These are phyloP conservation scores for Mycena belliarum DNA, from an alignment of 768 basidiomycete genomes.

Conservation along the genomic window DNA sequence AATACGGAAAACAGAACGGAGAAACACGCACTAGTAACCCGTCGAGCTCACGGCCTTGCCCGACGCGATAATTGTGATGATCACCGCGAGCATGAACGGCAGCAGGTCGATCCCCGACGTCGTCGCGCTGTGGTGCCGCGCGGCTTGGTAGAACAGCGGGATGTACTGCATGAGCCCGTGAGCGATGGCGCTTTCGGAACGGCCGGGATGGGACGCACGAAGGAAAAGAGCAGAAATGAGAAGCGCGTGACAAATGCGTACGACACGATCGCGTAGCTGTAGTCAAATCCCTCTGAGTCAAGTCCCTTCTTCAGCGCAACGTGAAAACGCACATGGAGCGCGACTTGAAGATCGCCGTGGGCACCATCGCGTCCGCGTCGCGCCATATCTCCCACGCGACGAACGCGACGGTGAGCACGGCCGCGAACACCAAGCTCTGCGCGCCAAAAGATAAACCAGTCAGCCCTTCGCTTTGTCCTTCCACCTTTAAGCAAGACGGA, in stretches of 20 bases:
- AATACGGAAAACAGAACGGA: too few species aligned
- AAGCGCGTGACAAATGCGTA: slow-evolving; percentile 11
- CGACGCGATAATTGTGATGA: background rate
- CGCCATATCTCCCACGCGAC: slow-evolving; percentile 9
- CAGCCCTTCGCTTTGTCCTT: too few species aligned
- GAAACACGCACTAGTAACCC: slow-evolving; percentile 12
- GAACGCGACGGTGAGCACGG: background rate
- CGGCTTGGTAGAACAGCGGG: slow-evolving; percentile 14
- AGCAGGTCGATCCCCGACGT: slow-evolving; percentile 14
- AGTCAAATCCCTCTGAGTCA: too few species aligned
- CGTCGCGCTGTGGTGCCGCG: slow-evolving; percentile 7
- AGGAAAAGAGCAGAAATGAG: background rate
- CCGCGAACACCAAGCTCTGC: slow-evolving; percentile 2
- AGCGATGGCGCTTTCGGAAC: too few species aligned
- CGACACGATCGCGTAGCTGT: slow-evolving; percentile 2
- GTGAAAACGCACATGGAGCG: slow-evolving; percentile 8
- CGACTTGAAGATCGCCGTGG: background rate
- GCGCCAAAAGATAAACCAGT: too few species aligned
- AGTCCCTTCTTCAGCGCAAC: too few species aligned
- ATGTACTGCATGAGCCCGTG: background rate
- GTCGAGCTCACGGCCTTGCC: background rate
- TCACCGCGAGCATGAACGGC: slow-evolving; percentile 6
- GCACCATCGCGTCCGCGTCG: slow-evolving; percentile 8
- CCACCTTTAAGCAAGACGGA: too few species aligned
- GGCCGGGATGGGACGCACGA: background rate